Evolutionary conservation across 352 stramenopile genomes (phyloP), one percentile per base, ranked within the genome.

Genomic region (Globisporangium nodosum): DNA sequence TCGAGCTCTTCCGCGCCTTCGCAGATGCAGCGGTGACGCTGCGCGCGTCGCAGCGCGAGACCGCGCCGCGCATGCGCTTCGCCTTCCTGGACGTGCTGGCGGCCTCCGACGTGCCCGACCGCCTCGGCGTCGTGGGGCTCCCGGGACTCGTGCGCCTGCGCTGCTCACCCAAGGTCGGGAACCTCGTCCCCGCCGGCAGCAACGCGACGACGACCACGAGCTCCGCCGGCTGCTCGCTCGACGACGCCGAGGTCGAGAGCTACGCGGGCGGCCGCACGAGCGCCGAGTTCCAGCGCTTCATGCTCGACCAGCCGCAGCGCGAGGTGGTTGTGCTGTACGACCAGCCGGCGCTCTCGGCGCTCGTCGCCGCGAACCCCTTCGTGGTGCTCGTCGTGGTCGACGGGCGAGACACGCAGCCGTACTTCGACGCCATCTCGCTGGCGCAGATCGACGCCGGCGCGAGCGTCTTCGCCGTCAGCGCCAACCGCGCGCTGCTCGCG

Each of bases 261-360:
- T 81, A 81, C 64, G 59, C 40, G 12, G 69, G 69, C 31, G 67
- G 69, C 5, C 56, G 65, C 12, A 68, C 64, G 4, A 81, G 69
- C 62, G 66, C 65, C 37, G 69, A 78, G 54, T 57, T 81, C 45
- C 72, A 74, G 58, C 66, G 69, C 6, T 78, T 68, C 48, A 64
- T 73, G 48, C 56, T 74, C 13, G 63, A 61, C 12, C 39, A 68
- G 49, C 69, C 72, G 5, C 49, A 65, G 15, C 61, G 64, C 7
- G 53, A 74, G n/a, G 45, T 66, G 4, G 9, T 60, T 5, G 24
- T 63, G 18, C 13, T 81, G 18, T 27, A 30, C 2, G 60, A 66
- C 6, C 57, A 27, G 1, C 5, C 21, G 1, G 39, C 63, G 27
- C 53, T 81, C 5, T 21, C 62, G 0, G 43, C 20, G 8, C 52